Percentiles rank a stretch among this genome's conserved stretches.
Conservation (phyloP, 768 basidiomycete genomes). For the Suillus sp. region DNA sequence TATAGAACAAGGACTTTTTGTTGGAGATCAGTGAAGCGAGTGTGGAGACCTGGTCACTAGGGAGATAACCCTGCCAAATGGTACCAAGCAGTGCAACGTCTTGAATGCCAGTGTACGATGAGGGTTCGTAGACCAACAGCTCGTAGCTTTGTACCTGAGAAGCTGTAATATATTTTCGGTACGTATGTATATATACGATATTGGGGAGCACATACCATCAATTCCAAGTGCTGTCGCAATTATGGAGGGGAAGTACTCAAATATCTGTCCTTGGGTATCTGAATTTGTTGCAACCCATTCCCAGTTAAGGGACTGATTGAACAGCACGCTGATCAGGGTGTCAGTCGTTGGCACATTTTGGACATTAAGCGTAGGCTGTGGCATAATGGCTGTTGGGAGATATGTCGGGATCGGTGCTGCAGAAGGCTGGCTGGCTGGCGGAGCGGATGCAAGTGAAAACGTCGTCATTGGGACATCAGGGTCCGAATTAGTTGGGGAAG, state of each 20-base stretch:
- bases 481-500: conserved; percentile 32
- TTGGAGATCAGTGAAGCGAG: conserved; percentile 70
- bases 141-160: conserved; percentile 51
- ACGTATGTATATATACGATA: conserved; percentile 24
- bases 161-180: conserved; percentile 36
- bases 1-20: conserved; percentile 66
- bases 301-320: conserved; percentile 67
- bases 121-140: conserved; percentile 70
- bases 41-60: conserved; percentile 49
- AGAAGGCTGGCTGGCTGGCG: conserved; percentile 30
- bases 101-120: conserved; percentile 46
- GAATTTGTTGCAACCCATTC: conserved; percentile 57
- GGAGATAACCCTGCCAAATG: conserved; percentile 73
- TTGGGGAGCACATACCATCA: conserved; percentile 33
- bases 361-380: conserved; percentile 30
- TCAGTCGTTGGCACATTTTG: conserved; percentile 39
- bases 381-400: conserved; percentile 63
- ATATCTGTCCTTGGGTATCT: conserved; percentile 73
- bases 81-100: conserved; percentile 63
- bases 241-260: conserved; percentile 64
- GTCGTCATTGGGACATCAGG: conserved; percentile 43
- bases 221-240: conserved; percentile 49
- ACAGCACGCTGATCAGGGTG: conserved; percentile 64
- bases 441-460: conserved; percentile 21
- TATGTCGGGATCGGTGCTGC: conserved; percentile 51